Evolutionary conservation across 2,329 filamentous ascomycete species (phyloP), one percentile per base, ranked within the genome.

Genomic region (Pseudogymnoascus sp.): DNA sequence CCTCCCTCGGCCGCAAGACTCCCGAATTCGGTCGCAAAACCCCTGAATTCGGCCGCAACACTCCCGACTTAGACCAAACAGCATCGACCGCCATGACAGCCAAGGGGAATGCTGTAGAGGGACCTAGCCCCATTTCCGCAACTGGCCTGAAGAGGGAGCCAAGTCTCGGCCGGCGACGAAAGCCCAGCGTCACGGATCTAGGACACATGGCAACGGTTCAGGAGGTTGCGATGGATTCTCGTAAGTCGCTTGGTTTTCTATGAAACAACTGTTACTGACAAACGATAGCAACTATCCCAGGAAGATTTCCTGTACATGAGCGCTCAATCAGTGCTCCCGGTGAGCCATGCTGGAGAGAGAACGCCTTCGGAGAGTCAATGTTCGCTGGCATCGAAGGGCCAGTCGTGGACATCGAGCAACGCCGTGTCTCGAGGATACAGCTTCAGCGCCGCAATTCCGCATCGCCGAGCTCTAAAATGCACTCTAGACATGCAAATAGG

Each of bases 201-300:
- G 85, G 84, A 1, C 84, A 84, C 35, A 86, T 88, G 85, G 87
- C 85, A 4, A 88, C 85, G 1, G 85, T 88, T 12, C 84, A 88
- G 66, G 86, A 88, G 70, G 74, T 81, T 58, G 73, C 84, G 60
- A 88, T 89, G 84, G 86, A 89, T 74, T 89, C 86, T 68, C 86
- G 86, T 89, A 78, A 77, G 86, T 71, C 9, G n/a, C 25, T 42
- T 38, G 6, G 5, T 21, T 44, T 15, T 6, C 55, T 58, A 25
- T 29, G 58, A 62, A 63, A 61, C 64, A 60, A 63, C 63, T 31
- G 63, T 60, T 63, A 61, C 63, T 29, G 63, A 59, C 7, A 44
- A 42, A 42, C 33, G 21, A 12, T 66, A 88, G 85, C 86, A 65
- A 88, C 86, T 29, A 87, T 89, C 66, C 86, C 86, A 35, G 85